Percentiles rank a stretch among this genome's conserved stretches.
Evolutionary conservation across 176 grass and related monocot genomes (phyloP).

Genomic region (Calamus simplicifolius): DNA sequence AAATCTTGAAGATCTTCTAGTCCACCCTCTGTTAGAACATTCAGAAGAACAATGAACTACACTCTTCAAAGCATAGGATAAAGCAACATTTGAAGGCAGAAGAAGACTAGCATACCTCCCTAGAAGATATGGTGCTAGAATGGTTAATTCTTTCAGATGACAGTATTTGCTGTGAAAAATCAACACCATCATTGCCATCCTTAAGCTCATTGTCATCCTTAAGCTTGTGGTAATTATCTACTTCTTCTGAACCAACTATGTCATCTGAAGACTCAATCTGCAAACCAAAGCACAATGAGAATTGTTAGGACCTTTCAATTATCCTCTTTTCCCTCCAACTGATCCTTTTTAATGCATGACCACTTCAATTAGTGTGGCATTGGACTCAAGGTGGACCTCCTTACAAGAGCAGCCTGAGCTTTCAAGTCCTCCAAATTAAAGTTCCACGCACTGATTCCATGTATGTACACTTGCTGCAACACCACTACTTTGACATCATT

Average conservation of each 20-base stretch:
- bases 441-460: constrained; percentile 97
- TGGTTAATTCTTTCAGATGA: constrained; percentile 37
- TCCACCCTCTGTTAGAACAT: constrained; percentile 37
- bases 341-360: no score
- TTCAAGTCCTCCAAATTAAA: constrained; percentile 99
- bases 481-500: constrained; percentile 14
- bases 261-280: constrained; percentile 78
- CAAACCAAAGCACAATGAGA: constrained; percentile 23
- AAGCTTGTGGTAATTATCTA: constrained; percentile 23
- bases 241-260: constrained; percentile 30
- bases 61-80: no score
- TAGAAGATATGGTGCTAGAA: constrained; percentile 35
- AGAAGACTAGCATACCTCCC: constrained; percentile 53
- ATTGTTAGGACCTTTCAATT: not conserved
- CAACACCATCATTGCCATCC: no score
- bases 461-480: constrained; percentile 92
- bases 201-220: constrained; percentile 29
- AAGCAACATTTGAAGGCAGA: no score
- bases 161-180: constrained; percentile 23
- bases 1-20: constrained; percentile 70
- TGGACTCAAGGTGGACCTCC: constrained; percentile 15
- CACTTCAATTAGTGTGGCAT: no score
- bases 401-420: constrained; percentile 86
- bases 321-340: not conserved
- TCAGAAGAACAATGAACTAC: not conserved